Evolutionary conservation across 2,329 filamentous ascomycete genomes (phyloP).

Genomic region (Exophiala mesophila): DNA sequence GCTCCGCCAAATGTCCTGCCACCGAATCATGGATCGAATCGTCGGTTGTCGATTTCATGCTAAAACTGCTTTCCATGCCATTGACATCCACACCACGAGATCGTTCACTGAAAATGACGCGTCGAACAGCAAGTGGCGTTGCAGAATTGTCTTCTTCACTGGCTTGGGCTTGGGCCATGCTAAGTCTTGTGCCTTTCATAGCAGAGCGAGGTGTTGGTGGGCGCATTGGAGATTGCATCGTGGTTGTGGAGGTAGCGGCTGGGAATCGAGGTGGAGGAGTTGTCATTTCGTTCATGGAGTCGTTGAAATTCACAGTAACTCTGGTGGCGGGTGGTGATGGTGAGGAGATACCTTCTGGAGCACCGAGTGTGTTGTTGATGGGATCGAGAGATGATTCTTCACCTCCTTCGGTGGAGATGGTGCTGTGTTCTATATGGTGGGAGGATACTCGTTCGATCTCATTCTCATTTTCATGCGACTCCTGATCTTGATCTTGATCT

Average conservation of each 20-base stretch:
- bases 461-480: neutral
- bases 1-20: conserved; percentile 4
- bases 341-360: conserved; percentile 3
- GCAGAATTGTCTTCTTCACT: conserved; percentile 1
- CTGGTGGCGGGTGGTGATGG: conserved; percentile 7
- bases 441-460: neutral
- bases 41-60: conserved; percentile 19
- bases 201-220: conserved; percentile 26
- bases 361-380: conserved; percentile 2
- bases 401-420: neutral
- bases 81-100: conserved; percentile 23
- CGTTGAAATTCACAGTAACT: conserved; percentile 21
- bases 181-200: conserved; percentile 23
- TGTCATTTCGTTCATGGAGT: conserved; percentile 12
- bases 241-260: neutral
- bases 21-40: conserved; percentile 12
- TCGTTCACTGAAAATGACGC: conserved; percentile 22
- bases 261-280: conserved; percentile 7
- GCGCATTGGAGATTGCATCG: conserved; percentile 11
- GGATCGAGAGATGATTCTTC: conserved; percentile 1
- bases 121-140: conserved; percentile 13
- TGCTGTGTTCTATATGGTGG: neutral
- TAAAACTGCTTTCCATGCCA: conserved; percentile 26
- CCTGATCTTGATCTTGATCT: neutral
- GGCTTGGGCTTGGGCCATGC: conserved; percentile 5